These are phyloP conservation scores for Lachancea thermotolerans DNA, from an alignment of 805 yeast species.

Conservation along the genomic window DNA sequence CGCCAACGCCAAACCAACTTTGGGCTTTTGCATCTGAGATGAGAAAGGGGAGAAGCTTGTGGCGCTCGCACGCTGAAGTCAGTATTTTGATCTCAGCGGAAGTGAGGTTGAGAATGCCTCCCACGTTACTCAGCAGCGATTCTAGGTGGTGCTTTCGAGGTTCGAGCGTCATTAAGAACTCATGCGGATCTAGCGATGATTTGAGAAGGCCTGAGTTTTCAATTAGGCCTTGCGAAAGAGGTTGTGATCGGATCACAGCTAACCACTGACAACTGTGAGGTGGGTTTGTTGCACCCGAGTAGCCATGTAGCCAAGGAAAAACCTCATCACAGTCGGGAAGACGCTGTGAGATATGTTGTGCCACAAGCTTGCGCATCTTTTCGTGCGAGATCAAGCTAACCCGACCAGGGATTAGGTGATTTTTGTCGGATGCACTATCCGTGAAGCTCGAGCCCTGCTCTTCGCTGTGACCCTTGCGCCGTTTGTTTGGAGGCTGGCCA, in stretches of 20 bases:
- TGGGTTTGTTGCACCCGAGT: slow-evolving; percentile 30
- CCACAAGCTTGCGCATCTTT: slow-evolving; percentile 10
- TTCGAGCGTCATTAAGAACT: slow-evolving; percentile 44
- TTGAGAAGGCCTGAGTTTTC: slow-evolving; percentile 40
- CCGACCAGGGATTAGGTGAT: not conserved
- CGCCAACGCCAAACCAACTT: slow-evolving; percentile 13
- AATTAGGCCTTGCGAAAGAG: slow-evolving; percentile 12
- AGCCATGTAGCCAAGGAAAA: slow-evolving; percentile 91
- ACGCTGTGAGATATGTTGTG: slow-evolving; percentile 16
- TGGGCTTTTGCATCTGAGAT: slow-evolving; percentile 31
- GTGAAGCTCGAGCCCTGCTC: slow-evolving; percentile 1
- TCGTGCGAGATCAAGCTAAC: slow-evolving; percentile 1
- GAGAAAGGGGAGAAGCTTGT: slow-evolving; percentile 38
- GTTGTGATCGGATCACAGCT: slow-evolving; percentile 28
- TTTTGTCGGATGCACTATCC: not conserved
- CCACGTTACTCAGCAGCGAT: not conserved
- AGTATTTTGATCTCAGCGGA: slow-evolving; percentile 1
- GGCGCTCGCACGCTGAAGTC: slow-evolving; percentile 18
- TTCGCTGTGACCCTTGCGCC: slow-evolving; percentile 1
- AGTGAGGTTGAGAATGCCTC: not conserved
- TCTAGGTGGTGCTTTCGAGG: slow-evolving; percentile 4
- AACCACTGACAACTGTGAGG: slow-evolving; percentile 17
- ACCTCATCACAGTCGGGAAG: slow-evolving; percentile 60
- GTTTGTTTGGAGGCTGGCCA: not conserved
- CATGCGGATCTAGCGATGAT: slow-evolving; percentile 49